These are phyloP conservation scores for Fonsecaea erecta DNA, from an alignment of 2,329 filamentous ascomycete genomes.

Conservation along the genomic window DNA sequence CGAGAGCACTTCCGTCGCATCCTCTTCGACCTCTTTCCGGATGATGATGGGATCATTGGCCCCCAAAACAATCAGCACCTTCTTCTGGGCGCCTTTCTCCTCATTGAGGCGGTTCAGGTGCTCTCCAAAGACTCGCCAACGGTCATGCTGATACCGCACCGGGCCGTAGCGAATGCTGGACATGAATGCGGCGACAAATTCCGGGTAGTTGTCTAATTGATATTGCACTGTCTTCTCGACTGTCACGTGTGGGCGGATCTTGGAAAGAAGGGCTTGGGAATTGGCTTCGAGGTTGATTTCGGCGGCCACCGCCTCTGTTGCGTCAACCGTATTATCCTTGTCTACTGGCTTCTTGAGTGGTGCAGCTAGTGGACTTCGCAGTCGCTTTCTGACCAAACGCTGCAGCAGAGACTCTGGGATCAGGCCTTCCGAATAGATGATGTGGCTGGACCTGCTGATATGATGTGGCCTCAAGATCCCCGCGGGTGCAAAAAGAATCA, in stretches of 20 bases:
- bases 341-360: constrained; percentile 36
- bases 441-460: constrained; percentile 63
- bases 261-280: constrained; percentile 57
- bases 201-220: constrained; percentile 69
- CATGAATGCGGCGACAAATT: constrained; percentile 72
- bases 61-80: constrained; percentile 68
- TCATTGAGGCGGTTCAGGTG: constrained; percentile 53
- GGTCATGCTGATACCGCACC: constrained; percentile 65
- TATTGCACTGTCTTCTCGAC: constrained; percentile 69
- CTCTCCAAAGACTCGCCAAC: constrained; percentile 64
- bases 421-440: constrained; percentile 66
- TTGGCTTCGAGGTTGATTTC: constrained; percentile 45
- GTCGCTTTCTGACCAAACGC: constrained; percentile 57
- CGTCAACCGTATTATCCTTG: constrained; percentile 44
- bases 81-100: constrained; percentile 43
- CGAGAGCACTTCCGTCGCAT: constrained; percentile 63
- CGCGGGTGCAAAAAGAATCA: constrained; percentile 78
- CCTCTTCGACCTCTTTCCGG: constrained; percentile 66
- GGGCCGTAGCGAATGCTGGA: constrained; percentile 72
- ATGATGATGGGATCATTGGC: constrained; percentile 69
- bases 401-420: constrained; percentile 63
- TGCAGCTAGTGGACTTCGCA: constrained; percentile 51
- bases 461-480: constrained; percentile 72
- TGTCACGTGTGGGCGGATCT: constrained; percentile 57
- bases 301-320: constrained; percentile 49